Base-by-base conservation (phyloP, 768 basidiomycete species). In the Leccinum imitatum region DNA sequence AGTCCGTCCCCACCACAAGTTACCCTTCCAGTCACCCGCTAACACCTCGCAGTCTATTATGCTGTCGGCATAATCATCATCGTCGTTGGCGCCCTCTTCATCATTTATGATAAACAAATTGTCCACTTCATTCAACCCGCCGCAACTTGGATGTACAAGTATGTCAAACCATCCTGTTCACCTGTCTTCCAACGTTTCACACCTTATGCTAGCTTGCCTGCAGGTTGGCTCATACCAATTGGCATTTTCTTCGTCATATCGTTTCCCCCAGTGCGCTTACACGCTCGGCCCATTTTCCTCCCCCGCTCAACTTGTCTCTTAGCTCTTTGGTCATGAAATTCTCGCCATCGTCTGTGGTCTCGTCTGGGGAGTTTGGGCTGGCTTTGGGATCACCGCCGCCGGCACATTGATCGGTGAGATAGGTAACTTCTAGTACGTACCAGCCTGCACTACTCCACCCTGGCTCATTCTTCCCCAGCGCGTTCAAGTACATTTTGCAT, bases 241-340 rank as follows among this genome's bases (percentile, higher is more conserved):
- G 91, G 73, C 47, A 78, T 94, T 55, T 78, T 94, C 37, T 93
- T 94, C 69, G 80, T 95, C 61, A 83, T 95, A 30, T 93, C 91
- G 0, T 93, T 95, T 70, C 93, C 93, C 59, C 93, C 93, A 0
- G 86, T 89, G 65, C 56, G 80, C 73, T 3, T 4, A 31, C 46
- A 53, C 46, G 23, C 48, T 58, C 48, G 60, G 30, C 6, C 48
- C 23, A 7, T 50, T 14, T 15, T 39, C 53, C 10, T 30, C 9
- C 41, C 19, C 15, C 11, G 48, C 51, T 65, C 50, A 73, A 31
- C 48, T 14, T 8, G 37, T 37, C 58, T 4, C 62, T 3, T 65
- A 91, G 83, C 83, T 96, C 17, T 95, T 95, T 67, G 95, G 95
- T 6, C 94, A 96, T 63, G 95, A 96, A 79, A 90, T 96, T 58